Conservation (phyloP, 257 asterid species). For the Gynochthodes officinalis region DNA sequence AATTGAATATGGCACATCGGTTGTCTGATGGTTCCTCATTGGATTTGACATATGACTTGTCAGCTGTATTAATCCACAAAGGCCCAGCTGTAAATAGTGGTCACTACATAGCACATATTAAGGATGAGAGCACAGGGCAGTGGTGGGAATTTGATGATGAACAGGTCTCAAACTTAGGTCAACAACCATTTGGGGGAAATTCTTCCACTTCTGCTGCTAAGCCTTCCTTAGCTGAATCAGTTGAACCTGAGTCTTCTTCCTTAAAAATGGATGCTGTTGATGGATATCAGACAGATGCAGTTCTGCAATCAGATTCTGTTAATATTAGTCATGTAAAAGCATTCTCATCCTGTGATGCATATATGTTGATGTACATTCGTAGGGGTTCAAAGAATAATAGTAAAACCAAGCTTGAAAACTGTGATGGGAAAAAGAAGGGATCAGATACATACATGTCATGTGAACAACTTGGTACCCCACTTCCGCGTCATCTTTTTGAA, state of each 20-base stretch:
- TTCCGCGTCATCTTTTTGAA: conserved; percentile 65
- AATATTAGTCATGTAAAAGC: conserved; percentile 41
- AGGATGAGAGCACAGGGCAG: conserved; percentile 71
- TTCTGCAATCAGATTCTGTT: conserved; percentile 39
- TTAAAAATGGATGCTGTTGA: conserved; percentile 30
- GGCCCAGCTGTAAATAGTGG: conserved; percentile 97
- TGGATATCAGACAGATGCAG: conserved; percentile 36
- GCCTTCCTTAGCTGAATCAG: conserved; percentile 41
- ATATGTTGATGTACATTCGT: conserved; percentile 87
- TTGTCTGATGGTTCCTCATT: conserved; percentile 53
- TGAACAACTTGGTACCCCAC: conserved; percentile 36
- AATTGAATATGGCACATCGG: conserved; percentile 69
- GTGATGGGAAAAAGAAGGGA: conserved; percentile 35
- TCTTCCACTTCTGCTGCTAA: conserved; percentile 47
- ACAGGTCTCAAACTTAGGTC: conserved; percentile 74
- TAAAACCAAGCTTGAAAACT: conserved; percentile 21
- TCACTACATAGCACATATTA: conserved; percentile 88
- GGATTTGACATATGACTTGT: conserved; percentile 72
- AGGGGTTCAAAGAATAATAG: conserved; percentile 39
- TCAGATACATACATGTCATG: conserved; percentile 29
- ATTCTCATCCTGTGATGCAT: conserved; percentile 90
- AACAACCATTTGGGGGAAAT: conserved; percentile 64
- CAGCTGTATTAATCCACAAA: conserved; percentile 97
- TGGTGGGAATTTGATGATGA: conserved; percentile 99
- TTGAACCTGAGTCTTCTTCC: conserved; percentile 41